Evolutionary conservation across 306 rosid species (phyloP).

Genomic region (Cyamopsis tetragonoloba): DNA sequence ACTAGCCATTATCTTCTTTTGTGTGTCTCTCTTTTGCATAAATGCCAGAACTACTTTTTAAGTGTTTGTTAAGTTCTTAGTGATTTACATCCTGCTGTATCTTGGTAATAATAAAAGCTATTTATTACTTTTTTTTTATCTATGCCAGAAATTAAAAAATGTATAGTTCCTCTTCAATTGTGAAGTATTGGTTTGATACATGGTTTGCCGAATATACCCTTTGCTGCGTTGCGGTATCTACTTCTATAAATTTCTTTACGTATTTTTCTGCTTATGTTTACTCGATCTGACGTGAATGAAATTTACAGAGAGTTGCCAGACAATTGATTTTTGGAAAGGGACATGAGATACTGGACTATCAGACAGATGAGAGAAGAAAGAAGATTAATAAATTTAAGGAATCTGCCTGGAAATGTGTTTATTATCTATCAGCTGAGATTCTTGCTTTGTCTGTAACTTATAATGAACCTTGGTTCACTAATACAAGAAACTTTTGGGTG

Average conservation of each 20-base stretch:
- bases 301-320: slow-evolving; percentile 61
- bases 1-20: neutral
- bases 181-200: neutral
- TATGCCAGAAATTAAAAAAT: neutral
- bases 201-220: neutral
- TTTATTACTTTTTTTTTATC: neutral
- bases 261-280: slow-evolving; percentile 20
- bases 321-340: slow-evolving; percentile 75
- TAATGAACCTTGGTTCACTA: slow-evolving; percentile 87
- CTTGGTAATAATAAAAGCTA: neutral
- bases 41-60: neutral
- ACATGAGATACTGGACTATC: slow-evolving; percentile 33
- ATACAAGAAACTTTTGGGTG: slow-evolving; percentile 82
- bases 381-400: slow-evolving; percentile 89
- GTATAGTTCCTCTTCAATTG: neutral
- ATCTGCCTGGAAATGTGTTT: slow-evolving; percentile 96
- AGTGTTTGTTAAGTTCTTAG: slow-evolving; percentile 8
- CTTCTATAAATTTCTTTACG: neutral
- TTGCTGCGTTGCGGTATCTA: neutral
- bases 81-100: no score
- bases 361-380: slow-evolving; percentile 57
- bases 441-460: slow-evolving; percentile 72
- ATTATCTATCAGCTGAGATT: slow-evolving; percentile 82
- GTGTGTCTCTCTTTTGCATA: neutral
- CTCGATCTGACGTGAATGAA: slow-evolving; percentile 20